These are phyloP conservation scores for Globisporangium heterothallicum DNA, from an alignment of 352 stramenopile genomes.

Conservation along the genomic window DNA sequence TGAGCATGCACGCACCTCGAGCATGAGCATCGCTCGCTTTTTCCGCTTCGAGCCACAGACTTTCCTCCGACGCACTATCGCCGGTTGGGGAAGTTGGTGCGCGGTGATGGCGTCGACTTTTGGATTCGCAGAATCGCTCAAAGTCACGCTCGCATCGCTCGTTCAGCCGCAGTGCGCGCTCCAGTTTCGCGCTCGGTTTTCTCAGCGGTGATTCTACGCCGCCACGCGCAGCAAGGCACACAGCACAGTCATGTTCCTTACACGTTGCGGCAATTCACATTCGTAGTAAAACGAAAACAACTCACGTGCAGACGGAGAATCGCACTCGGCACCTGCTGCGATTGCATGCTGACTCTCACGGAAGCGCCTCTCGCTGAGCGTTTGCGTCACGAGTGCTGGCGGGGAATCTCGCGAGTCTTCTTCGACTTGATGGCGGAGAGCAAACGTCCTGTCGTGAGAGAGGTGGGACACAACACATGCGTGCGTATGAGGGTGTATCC, in stretches of 20 bases:
- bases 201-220: slow-evolving; percentile 7
- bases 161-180: slow-evolving; percentile 45
- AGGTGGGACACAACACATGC: not conserved
- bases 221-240: not conserved
- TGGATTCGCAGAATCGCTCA: slow-evolving; percentile 36
- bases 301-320: not conserved
- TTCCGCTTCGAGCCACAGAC: slow-evolving; percentile 30
- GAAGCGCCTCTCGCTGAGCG: not conserved
- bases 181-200: slow-evolving; percentile 35
- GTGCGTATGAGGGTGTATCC: not conserved
- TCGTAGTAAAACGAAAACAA: too few species aligned
- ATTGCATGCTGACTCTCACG: not conserved
- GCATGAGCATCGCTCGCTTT: slow-evolving; percentile 30
- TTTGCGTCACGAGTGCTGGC: not conserved
- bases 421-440: not conserved
- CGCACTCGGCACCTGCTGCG: not conserved
- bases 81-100: slow-evolving; percentile 1
- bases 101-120: slow-evolving; percentile 13
- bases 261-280: too few species aligned
- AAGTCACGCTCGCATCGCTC: slow-evolving; percentile 53
- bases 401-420: not conserved
- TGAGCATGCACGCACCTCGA: slow-evolving; percentile 17
- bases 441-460: not conserved
- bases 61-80: slow-evolving; percentile 7
- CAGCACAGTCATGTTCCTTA: too few species aligned